These are phyloP conservation scores for Teunomyces atbi DNA, from an alignment of 805 yeast species.

Conservation along the genomic window DNA sequence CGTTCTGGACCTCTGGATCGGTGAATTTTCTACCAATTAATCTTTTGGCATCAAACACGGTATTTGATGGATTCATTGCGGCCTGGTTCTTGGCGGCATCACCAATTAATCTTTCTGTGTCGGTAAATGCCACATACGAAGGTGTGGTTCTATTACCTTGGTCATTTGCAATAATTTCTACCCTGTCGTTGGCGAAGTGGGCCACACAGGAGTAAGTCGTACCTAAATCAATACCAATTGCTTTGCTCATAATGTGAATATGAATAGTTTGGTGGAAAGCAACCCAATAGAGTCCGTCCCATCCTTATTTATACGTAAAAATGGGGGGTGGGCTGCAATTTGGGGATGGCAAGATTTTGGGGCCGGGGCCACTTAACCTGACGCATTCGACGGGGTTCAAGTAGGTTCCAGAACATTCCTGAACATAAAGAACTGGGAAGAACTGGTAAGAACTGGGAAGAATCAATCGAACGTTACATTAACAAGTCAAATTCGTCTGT, in stretches of 20 bases:
- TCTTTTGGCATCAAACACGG: slow-evolving; percentile 95
- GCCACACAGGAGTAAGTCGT: slow-evolving; percentile 98
- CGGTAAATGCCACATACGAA: slow-evolving; percentile 94
- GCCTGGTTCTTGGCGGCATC: slow-evolving; percentile 99
- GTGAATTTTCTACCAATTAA: slow-evolving; percentile 79
- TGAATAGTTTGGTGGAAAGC: background rate
- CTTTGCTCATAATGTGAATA: slow-evolving; percentile 17
- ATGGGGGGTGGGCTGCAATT: slow-evolving; percentile 4
- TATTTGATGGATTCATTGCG: slow-evolving; percentile 91
- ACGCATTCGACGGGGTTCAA: background rate
- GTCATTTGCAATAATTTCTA: slow-evolving; percentile 93
- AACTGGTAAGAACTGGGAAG: background rate
- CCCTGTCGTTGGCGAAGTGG: slow-evolving; percentile 64
- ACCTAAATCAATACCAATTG: slow-evolving; percentile 94
- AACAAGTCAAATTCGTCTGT: too few relatives aligned
- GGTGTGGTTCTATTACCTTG: slow-evolving; percentile 99
- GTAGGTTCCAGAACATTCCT: slow-evolving; percentile 1
- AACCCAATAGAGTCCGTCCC: background rate
- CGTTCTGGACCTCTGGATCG: slow-evolving; percentile 76
- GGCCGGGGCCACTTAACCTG: background rate
- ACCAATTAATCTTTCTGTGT: slow-evolving; percentile 91
- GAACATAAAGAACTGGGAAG: background rate
- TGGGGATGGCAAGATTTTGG: background rate
- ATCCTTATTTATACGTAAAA: background rate
- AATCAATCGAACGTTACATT: background rate